These are phyloP conservation scores for Colletotrichum graminicola DNA, from an alignment of 2,329 filamentous ascomycete genomes.

Conservation along the genomic window DNA sequence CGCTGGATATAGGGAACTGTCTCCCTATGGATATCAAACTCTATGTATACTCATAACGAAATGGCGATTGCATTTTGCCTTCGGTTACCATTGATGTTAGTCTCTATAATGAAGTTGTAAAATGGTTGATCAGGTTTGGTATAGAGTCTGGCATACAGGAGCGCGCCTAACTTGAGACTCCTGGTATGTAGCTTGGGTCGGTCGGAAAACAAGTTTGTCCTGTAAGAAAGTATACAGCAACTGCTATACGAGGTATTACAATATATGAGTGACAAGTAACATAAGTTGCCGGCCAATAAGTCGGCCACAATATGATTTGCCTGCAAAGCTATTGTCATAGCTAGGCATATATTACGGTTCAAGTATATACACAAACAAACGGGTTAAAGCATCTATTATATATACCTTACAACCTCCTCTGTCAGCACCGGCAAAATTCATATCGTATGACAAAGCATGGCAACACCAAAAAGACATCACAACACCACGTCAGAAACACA, in stretches of 20 bases:
- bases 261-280: neutral
- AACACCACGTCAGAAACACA: conserved; percentile 10
- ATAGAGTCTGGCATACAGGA: neutral
- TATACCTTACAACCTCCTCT: neutral
- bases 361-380: neutral
- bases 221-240: neutral
- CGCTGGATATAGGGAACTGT: neutral
- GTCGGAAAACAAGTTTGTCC: neutral
- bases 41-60: neutral
- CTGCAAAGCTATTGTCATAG: neutral
- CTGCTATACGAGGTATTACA: neutral
- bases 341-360: neutral
- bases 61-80: neutral
- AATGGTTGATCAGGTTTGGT: neutral
- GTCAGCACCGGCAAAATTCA: neutral
- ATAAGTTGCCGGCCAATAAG: neutral
- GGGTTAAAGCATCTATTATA: neutral
- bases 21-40: neutral
- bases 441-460: neutral
- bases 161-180: too few relatives aligned
- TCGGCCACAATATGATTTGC: neutral
- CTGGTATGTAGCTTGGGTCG: neutral
- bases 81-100: neutral
- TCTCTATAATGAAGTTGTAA: neutral
- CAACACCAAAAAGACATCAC: neutral